A percentile compares a stretch with the other conserved stretches of the same genome.
Evolutionary conservation across 805 yeast species (phyloP).

Genomic region (Saccharomycopsis babjevae): DNA sequence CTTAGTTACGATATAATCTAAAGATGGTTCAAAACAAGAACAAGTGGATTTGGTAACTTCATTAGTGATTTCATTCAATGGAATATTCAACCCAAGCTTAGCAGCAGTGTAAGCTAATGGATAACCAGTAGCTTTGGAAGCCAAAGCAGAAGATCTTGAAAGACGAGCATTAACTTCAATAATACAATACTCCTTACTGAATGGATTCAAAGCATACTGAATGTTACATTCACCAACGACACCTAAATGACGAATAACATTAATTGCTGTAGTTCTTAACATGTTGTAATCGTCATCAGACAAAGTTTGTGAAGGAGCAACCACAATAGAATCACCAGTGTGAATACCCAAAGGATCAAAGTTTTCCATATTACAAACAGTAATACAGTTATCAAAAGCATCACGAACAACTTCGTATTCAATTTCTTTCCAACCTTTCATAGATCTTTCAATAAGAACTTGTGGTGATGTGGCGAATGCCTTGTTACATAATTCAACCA

Average conservation of each 20-base stretch:
- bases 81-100: conserved; percentile 85
- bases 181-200: conserved; percentile 88
- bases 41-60: conserved; percentile 90
- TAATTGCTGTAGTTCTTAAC: conserved; percentile 96
- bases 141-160: conserved; percentile 97
- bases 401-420: conserved; percentile 99
- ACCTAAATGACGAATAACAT: conserved; percentile 92
- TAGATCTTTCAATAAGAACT: conserved; percentile 86
- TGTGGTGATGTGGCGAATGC: conserved; percentile 96
- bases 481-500: conserved; percentile 72
- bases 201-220: conserved; percentile 92
- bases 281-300: conserved; percentile 96
- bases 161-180: conserved; percentile 97
- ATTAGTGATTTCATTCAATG: conserved; percentile 84
- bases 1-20: conserved; percentile 93
- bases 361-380: conserved; percentile 99
- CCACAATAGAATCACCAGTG: conserved; percentile 98
- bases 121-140: conserved; percentile 97
- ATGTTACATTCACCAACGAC: conserved; percentile 99
- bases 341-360: conserved; percentile 98
- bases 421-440: conserved; percentile 99
- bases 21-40: conserved; percentile 94
- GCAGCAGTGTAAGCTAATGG: conserved; percentile 98
- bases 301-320: conserved; percentile 96
- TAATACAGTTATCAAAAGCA: conserved; percentile 92